phyloP scores from a whole-genome alignment of 2,329 filamentous ascomycete species.

The Exophiala sp. region DNA sequence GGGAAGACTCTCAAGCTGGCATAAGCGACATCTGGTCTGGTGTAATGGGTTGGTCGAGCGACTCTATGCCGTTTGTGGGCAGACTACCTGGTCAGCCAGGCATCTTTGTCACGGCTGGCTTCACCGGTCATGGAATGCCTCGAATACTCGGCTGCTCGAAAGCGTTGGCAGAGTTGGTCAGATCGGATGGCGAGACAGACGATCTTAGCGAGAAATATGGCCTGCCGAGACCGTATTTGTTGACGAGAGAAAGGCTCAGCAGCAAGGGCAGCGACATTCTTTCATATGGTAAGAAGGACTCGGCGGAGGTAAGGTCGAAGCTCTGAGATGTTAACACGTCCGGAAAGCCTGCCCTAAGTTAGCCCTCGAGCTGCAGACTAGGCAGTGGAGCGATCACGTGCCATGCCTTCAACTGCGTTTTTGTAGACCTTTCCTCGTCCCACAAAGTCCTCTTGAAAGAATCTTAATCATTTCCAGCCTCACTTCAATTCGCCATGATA shows the following conservation, averaged over 20 bases:
- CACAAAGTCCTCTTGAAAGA: no score
- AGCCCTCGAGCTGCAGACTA: no score
- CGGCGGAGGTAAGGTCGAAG: neutral
- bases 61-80: conserved; percentile 54
- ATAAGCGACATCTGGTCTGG: conserved; percentile 40
- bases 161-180: neutral
- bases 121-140: conserved; percentile 67
- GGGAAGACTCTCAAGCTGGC: conserved; percentile 39
- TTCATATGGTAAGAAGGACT: neutral
- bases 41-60: conserved; percentile 53
- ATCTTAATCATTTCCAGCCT: neutral
- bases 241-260: neutral
- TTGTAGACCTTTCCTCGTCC: no score
- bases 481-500: neutral
- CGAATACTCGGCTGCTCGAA: conserved; percentile 52
- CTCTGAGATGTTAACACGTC: neutral
- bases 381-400: no score
- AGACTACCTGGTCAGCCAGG: conserved; percentile 42
- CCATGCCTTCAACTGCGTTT: no score
- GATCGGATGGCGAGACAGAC: neutral
- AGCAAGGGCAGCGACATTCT: neutral
- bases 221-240: neutral
- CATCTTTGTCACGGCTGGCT: conserved; percentile 57
- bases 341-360: no score
- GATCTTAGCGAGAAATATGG: neutral